These are phyloP conservation scores for Xylaria sp. DNA, from an alignment of 2,329 filamentous ascomycete species.

Conservation along the genomic window DNA sequence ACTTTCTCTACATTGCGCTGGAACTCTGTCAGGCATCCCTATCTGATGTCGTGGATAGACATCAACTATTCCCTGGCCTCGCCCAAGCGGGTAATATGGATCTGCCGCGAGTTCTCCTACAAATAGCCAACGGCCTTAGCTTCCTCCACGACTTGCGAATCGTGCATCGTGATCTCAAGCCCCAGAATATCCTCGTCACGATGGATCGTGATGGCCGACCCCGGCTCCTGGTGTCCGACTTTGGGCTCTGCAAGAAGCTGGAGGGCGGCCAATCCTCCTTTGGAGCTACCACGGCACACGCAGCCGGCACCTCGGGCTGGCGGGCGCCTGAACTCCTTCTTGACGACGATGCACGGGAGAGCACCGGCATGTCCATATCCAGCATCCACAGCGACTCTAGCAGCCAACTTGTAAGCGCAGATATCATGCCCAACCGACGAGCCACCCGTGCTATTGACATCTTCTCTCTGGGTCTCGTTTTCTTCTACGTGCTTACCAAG, in stretches of 20 bases:
- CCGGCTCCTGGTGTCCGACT: conserved; percentile 95
- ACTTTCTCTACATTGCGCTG: conserved; percentile 95
- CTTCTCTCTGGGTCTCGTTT: conserved; percentile 96
- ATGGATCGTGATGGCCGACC: conserved; percentile 75
- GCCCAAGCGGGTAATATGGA: conserved; percentile 79
- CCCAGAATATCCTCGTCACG: conserved; percentile 93
- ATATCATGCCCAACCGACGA: conserved; percentile 73
- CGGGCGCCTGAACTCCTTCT: conserved; percentile 92
- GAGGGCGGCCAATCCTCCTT: conserved; percentile 95
- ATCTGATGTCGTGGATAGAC: conserved; percentile 88
- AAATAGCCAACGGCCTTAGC: conserved; percentile 88
- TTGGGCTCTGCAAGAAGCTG: conserved; percentile 96
- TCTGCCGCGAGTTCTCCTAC: conserved; percentile 81
- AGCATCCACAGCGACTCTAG: conserved; percentile 71
- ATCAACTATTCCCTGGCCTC: conserved; percentile 71
- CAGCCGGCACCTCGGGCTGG: conserved; percentile 94
- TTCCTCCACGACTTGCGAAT: conserved; percentile 93
- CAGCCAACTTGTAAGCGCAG: conserved; percentile 67
- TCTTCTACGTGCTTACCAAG: conserved; percentile 96
- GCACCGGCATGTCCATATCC: conserved; percentile 54
- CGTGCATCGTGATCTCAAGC: conserved; percentile 96
- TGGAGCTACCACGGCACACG: conserved; percentile 91
- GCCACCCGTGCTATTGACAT: conserved; percentile 97
- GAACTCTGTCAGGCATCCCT: conserved; percentile 94
- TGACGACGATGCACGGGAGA: conserved; percentile 73